phyloP scores from a whole-genome alignment of 139 green algal species.

The Asterochloris erici region DNA sequence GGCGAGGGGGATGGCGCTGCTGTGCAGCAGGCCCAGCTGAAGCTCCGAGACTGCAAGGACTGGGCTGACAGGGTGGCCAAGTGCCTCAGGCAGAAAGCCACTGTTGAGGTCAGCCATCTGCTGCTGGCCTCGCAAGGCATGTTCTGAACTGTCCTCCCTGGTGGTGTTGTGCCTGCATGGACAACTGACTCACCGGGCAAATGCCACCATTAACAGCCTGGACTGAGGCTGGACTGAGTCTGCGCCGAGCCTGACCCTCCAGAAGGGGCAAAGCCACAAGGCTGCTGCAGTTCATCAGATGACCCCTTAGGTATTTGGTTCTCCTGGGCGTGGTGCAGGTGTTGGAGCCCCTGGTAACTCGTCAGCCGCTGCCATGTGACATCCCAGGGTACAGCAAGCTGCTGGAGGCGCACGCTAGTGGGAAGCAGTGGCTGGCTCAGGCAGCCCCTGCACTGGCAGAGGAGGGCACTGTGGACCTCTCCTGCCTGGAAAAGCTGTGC shows the following conservation, averaged over 20 bases:
- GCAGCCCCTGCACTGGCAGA: conserved; percentile 8
- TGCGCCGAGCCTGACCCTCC: too few species aligned
- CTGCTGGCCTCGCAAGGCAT: too few species aligned
- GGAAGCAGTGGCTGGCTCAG: conserved; percentile 3
- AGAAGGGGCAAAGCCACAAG: too few species aligned
- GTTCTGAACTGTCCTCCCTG: too few species aligned
- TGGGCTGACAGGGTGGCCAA: background rate
- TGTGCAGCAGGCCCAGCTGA: background rate
- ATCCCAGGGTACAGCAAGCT: conserved; percentile 19
- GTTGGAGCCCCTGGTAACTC: conserved; percentile 37
- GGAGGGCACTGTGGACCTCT: conserved; percentile 18
- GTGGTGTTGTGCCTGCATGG: too few species aligned
- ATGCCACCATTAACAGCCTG: too few species aligned
- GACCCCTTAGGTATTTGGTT: too few species aligned
- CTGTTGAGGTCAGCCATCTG: too few species aligned
- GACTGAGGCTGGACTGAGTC: too few species aligned
- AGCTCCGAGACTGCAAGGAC: conserved; percentile 9
- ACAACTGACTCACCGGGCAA: too few species aligned
- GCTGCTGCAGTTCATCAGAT: too few species aligned
- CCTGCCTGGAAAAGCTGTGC: conserved; percentile 35
- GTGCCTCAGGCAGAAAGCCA: too few species aligned
- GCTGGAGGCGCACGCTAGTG: conserved; percentile 15
- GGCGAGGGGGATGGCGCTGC: conserved; percentile 20
- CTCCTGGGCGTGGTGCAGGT: conserved; percentile 16
- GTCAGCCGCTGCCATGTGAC: conserved; percentile 23